Percentiles rank a stretch among this genome's conserved stretches.
Evolutionary conservation across 2,329 filamentous ascomycete genomes (phyloP).

Genomic region (Madurella fahalii): DNA sequence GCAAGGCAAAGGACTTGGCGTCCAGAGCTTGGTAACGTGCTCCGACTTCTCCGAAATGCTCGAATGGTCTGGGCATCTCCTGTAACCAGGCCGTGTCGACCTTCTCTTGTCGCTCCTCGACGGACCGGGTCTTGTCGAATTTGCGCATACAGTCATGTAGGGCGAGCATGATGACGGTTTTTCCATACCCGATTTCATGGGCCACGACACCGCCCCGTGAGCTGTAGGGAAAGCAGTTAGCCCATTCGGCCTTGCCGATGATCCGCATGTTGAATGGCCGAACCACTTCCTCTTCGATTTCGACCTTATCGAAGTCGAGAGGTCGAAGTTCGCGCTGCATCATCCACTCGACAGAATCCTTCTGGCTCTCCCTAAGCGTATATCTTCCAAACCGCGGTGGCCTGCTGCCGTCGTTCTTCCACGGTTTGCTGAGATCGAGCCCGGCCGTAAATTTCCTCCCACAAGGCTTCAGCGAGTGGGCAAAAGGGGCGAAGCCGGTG

Average conservation of each 20-base stretch:
- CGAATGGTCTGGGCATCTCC: neutral
- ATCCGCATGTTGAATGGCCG: slow-evolving; percentile 33
- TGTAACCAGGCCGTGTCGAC: slow-evolving; percentile 14
- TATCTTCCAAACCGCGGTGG: neutral
- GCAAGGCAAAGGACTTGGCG: slow-evolving; percentile 19
- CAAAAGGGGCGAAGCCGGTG: slow-evolving; percentile 2
- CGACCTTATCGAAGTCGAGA: slow-evolving; percentile 33
- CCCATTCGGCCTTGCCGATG: slow-evolving; percentile 29
- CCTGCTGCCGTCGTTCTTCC: too few relatives aligned
- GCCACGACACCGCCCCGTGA: slow-evolving; percentile 39
- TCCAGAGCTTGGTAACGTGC: neutral
- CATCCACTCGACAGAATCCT: slow-evolving; percentile 32
- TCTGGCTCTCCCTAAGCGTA: slow-evolving; percentile 22
- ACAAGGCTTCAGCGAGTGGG: slow-evolving; percentile 5
- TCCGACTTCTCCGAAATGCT: neutral
- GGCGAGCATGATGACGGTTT: slow-evolving; percentile 40
- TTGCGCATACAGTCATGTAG: slow-evolving; percentile 31
- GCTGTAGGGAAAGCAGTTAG: slow-evolving; percentile 23
- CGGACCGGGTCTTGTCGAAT: slow-evolving; percentile 23
- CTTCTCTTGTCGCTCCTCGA: slow-evolving; percentile 13
- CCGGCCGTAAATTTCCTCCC: neutral
- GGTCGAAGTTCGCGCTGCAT: slow-evolving; percentile 24
- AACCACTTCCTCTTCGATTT: slow-evolving; percentile 37
- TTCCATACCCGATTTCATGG: slow-evolving; percentile 43
- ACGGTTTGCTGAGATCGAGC: neutral